Percentiles rank a stretch among this genome's conserved stretches.
These are phyloP conservation scores for Umbellularia californica DNA, from an alignment of 164 flowering plant genomes.

Conservation along the genomic window DNA sequence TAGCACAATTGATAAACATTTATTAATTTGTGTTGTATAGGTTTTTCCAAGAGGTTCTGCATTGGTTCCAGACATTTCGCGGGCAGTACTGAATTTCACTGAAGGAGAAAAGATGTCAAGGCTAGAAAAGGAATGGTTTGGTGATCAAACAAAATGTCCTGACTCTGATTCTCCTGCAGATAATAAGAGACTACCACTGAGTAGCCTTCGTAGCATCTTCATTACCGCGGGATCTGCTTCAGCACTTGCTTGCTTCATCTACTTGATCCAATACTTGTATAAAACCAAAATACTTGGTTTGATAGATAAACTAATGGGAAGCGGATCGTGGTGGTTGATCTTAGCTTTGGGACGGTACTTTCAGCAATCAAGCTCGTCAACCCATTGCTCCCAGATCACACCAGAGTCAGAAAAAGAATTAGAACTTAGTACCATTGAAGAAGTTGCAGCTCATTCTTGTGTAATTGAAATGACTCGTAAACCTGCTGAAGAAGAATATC, in stretches of 20 bases:
- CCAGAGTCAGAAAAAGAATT: not conserved
- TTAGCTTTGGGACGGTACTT: not conserved
- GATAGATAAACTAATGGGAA: not conserved
- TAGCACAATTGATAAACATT: not conserved
- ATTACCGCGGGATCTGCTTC: conserved; percentile 4
- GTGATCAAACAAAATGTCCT: not conserved
- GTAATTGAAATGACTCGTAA: not conserved
- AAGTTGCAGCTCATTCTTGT: not conserved
- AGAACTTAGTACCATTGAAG: not conserved
- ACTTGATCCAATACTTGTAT: not conserved
- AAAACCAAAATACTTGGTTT: not conserved
- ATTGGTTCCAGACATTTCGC: conserved; percentile 15
- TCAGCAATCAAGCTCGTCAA: not conserved
- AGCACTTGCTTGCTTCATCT: not conserved
- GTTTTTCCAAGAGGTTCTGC: conserved; percentile 26
- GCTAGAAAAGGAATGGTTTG: conserved; percentile 4
- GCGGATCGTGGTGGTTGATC: not conserved
- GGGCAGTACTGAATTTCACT: conserved; percentile 14
- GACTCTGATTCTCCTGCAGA: not conserved
- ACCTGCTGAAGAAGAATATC: not conserved
- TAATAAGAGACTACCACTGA: not conserved
- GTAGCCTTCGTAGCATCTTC: conserved; percentile 8
- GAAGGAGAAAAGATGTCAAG: conserved; percentile 10
- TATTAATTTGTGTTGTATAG: not conserved
- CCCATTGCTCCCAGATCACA: not conserved